Base-by-base conservation (phyloP, 1,284 basidiomycete genomes). In the Melampsora larici-populina region DNA sequence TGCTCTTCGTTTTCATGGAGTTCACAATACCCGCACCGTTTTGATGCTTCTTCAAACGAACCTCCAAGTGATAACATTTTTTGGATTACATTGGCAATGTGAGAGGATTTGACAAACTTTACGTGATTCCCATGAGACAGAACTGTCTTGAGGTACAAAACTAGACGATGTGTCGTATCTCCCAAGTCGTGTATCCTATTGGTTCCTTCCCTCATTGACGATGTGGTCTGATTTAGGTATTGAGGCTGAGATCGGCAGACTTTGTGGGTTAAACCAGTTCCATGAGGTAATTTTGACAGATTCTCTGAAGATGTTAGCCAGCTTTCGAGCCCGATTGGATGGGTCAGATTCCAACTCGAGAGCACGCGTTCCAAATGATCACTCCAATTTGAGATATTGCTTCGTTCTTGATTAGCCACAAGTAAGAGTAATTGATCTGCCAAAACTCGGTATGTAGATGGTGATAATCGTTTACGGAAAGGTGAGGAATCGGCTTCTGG, bases 51-150 rank as follows among this genome's bases (percentile, higher is more conserved):
- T 63, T 24, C 55, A 58, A 58, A 58, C 7, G 55, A 58, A 58
- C 55, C 55, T 1, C 55, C 55, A 29, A 58, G 55, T n/a, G n/a
- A 24, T 48, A 70, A 26, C 40, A 77, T 49, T 55, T 77, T 66
- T 43, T 70, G 51, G 13, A 77, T 69, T 51, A 60, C 58, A 36
- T 70, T 70, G 11, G 75, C 75, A 40, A 77, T 26, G 46, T 77
- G 66, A 26, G 75, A 49, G 15, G 75, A 66, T 64, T 77, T 77
- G 40, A 77, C 62, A 55, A 77, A 77, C 46, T 77, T 77, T 8
- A 66, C 65, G 49, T 77, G 75, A 21, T 70, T 13, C 8, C 69
- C 31, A 62, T 64, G 55, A 63, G 60, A 36, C 24, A 77, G 49
- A 24, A 77, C 46, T 31, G 66, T 62, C 43, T 51, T 65, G 49